Evolutionary conservation across 768 basidiomycete genomes (phyloP), one percentile per base, ranked within the genome.

Genomic region (Pisolithus microcarpus): DNA sequence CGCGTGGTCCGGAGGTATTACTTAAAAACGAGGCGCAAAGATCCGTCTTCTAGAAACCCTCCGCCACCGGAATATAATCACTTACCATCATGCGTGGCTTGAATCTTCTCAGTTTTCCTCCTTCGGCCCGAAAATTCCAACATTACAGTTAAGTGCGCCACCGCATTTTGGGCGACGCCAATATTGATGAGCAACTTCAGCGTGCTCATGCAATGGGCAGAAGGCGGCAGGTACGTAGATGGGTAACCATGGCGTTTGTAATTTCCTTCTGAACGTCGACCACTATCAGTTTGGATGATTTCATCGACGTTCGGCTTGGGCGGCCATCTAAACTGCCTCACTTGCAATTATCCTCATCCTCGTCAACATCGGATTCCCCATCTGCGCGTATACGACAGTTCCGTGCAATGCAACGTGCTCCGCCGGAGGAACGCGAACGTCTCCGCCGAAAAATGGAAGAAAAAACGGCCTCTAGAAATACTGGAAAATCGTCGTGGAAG

Each of bases 61-160:
- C 4, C 84, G 86, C 50, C 94, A 98, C 68, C 87, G 84, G 5
- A 95, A 97, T 56, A 95, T 98, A 56, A 79, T 98, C 54, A 91
- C 89, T 4, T 96, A 96, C 61, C 95, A 97, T 65, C 93, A 95
- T 61, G 82, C 93, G 1, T 97, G 93, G 93, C 77, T 97, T 21
- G 93, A 97, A 65, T 75, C 78, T 0, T 79, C 77, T 50, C 84
- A 85, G 53, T 95, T 96, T 69, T 94, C 91, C 2, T 72, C 84
- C 0, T 94, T 95, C 62, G 92, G 91, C 0, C 90, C 91, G 0
- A 81, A 82, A 58, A 82, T 97, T 23, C 91, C 90, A 4, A 87
- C 93, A 1, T 67, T 96, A 36, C 89, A 93, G 89, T 90, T 65
- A 58, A 68, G 85, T 70, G 5, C 9, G 44, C 31, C 1, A 21